Base-by-base conservation (phyloP, 192 early-diverging fungal species). In the Coemansia guatemalensis region DNA sequence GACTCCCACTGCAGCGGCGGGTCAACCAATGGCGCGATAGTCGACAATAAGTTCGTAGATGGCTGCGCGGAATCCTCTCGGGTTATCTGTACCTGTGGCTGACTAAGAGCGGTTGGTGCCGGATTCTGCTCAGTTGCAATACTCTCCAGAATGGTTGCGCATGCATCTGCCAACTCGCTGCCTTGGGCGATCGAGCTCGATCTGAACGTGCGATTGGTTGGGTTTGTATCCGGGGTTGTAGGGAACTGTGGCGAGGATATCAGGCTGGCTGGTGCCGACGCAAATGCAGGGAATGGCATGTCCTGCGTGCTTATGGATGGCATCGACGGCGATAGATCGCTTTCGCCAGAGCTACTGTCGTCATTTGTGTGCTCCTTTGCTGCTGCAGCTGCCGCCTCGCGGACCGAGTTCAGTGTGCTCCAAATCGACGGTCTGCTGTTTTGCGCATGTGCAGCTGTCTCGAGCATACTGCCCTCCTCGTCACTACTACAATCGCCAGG, bases 221-320 rank as follows among this genome's bases (percentile, higher is more conserved):
- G 3, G 39, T 24, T 44, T 20, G 32, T 26, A 0, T 1, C 24
- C 14, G 76, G 76, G 5, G 70, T 73, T 30, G 41, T 29, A 7
- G 76, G 51, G 20, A 69, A 57, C 60, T 73, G 76, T 8, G 77
- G 77, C 12, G 77, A 79, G 2, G 77, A 70, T 4, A 74, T 24
- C 9, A 79, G 68, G 22, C 71, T 73, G 48, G 77, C 77, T 0
- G 77, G 77, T 11, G 77, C 77, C 4, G 77, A 80, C 33, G 70
- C 71, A 23, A 79, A 72, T 29, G 76, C 59, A n/a, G 60, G 73
- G 2, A 55, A 50, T 17, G 30, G 26, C 22, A 52, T 39, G 26
- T 55, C 33, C 27, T 70, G 54, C 20, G 59, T 30, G 6, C 24
- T 32, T 30, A 57, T 41, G 11, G 64, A 17, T n/a, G 59, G 44